A percentile compares a stretch with the other conserved stretches of the same genome.
Evolutionary conservation across 73 alveolate species (phyloP).

Genomic region (Paramecium bursaria): DNA sequence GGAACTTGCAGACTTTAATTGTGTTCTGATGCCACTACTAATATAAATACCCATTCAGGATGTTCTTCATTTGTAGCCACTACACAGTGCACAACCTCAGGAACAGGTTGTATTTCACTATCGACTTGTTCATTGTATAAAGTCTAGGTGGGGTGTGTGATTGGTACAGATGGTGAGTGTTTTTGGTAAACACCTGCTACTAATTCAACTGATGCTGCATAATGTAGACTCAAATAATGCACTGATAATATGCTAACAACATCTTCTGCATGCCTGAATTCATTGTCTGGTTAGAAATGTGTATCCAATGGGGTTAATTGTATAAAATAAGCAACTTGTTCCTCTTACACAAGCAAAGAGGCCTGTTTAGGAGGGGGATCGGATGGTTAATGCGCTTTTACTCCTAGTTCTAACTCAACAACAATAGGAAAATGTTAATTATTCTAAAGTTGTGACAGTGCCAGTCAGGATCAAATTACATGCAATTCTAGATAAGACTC

Average conservation of each 20-base stretch:
- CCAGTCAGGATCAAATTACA: slow-evolving; percentile 12
- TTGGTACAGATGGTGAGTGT: slow-evolving; percentile 61
- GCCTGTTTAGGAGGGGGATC: slow-evolving; percentile 48
- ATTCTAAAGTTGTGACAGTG: background rate
- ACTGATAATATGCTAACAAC: background rate
- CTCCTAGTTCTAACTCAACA: background rate
- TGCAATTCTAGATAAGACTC: slow-evolving; percentile 19
- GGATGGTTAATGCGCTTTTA: slow-evolving; percentile 45
- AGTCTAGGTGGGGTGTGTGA: slow-evolving; percentile 13
- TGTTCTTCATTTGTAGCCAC: background rate
- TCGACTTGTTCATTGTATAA: background rate
- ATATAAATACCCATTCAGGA: slow-evolving; percentile 26
- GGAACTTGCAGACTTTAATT: slow-evolving; percentile 20
- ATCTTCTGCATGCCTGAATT: background rate
- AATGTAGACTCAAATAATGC: slow-evolving; percentile 19
- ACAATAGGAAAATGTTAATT: slow-evolving; percentile 3
- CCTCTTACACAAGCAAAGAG: slow-evolving; percentile 5
- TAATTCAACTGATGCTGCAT: background rate
- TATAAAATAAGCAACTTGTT: background rate
- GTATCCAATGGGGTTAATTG: slow-evolving; percentile 23
- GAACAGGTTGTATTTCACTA: slow-evolving; percentile 24
- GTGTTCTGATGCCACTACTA: slow-evolving; percentile 40
- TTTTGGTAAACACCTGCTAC: background rate
- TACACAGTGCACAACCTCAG: background rate
- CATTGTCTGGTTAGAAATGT: background rate